Evolutionary conservation across 139 green algal species (phyloP), one percentile per base, ranked within the genome.

Genomic region (Chlamydomonas sphaeroides): DNA sequence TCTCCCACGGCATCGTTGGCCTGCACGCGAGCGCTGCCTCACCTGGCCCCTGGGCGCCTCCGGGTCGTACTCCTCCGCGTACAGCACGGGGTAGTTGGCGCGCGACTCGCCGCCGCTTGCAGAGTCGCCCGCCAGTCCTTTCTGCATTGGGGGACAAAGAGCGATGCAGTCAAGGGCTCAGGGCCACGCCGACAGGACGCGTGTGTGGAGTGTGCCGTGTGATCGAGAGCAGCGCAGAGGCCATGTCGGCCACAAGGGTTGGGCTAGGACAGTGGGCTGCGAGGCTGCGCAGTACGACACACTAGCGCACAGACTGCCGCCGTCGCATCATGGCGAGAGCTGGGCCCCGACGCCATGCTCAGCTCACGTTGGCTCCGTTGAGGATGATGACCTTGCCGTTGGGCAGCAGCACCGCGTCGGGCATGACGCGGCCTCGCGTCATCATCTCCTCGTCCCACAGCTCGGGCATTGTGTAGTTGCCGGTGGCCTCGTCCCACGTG

Each of bases 301-400:
- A n/a, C n/a, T n/a, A n/a, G n/a, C n/a, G n/a, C n/a, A n/a, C n/a
- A n/a, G n/a, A n/a, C n/a, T n/a, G n/a, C n/a, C n/a, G n/a, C n/a
- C n/a, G n/a, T n/a, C n/a, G n/a, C n/a, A n/a, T n/a, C n/a, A n/a
- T n/a, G n/a, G n/a, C n/a, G n/a, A n/a, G n/a, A n/a, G n/a, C n/a
- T n/a, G n/a, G n/a, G n/a, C n/a, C n/a, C n/a, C n/a, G n/a, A n/a
- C n/a, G n/a, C n/a, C n/a, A n/a, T n/a, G n/a, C n/a, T n/a, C n/a
- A 14, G 17, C 21, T 72, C 59, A 86, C 80, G 36, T 81, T 59
- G 1, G 67, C 84, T 10, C 84, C 84, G 39, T 88, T 88, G 15
- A 88, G 38, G 21, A 88, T 32, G 15, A 88, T 21, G 11, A 88
- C 68, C 48, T 82, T 53, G 41, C 76, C 76, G 53, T 88, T 88